Evolutionary conservation across 2,329 filamentous ascomycete species (phyloP), one percentile per base, ranked within the genome.

Genomic region (Akanthomyces lecanii): DNA sequence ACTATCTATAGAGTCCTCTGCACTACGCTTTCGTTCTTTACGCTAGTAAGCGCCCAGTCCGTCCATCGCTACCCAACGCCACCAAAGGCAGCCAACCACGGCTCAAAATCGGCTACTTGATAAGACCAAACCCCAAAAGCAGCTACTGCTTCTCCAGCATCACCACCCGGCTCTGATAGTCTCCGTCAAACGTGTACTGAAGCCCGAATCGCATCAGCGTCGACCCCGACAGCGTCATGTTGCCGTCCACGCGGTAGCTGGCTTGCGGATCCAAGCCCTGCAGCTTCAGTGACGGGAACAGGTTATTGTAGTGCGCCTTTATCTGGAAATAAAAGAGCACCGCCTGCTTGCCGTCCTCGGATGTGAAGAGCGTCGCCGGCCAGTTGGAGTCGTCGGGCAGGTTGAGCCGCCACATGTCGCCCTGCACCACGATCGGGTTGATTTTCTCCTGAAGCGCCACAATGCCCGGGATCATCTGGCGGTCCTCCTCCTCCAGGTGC

Each of bases 171-270:
- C 85, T 88, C 65, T 83, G 78, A 66, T 85, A 87, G 66, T 87
- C 85, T 0, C 72, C 75, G 0, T 74, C 67, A 66, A 85, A 82
- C 5, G 72, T 66, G 70, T 81, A 77, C 71, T 86, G 83, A 44
- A 89, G 68, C 0, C 86, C 86, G 1, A 78, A 77, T 65, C 86
- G 88, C 83, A 88, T 87, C 68, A 88, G 75, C 8, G 84, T 87
- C 11, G 80, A 78, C 0, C 86, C 86, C 0, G 81, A 83, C 65
- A 82, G 82, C 7, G 78, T 81, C 30, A 72, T 75, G 36, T 82
- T 80, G 0, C 81, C 83, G 48, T 81, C 76, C 21, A 85, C 73
- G 18, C 73, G 80, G 67, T 89, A 89, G 56, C 71, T 78, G 0
- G 84, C 83, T 6, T 69, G 64, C 0, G 80, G 67, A 63, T 88